Evolutionary conservation across 1,284 basidiomycete genomes (phyloP).

Genomic region (Gymnopus androsaceus): DNA sequence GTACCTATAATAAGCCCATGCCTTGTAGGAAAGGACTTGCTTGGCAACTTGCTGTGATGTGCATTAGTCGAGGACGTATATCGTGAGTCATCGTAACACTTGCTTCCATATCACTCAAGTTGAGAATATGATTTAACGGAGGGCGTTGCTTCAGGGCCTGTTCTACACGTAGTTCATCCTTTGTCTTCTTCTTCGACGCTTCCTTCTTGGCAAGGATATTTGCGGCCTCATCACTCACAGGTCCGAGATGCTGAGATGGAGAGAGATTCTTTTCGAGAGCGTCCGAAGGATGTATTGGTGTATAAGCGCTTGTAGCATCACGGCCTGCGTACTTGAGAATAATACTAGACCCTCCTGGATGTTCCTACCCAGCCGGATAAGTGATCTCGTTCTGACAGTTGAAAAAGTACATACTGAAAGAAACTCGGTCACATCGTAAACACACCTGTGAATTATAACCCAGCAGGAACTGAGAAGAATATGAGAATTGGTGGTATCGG

Average conservation of each 20-base stretch:
- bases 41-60: conserved; percentile 55
- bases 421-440: conserved; percentile 88
- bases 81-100: conserved; percentile 12
- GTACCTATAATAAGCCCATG: conserved; percentile 82
- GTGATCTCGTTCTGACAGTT: conserved; percentile 6
- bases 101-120: conserved; percentile 78
- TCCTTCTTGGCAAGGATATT: conserved; percentile 41
- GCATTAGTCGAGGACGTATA: conserved; percentile 1
- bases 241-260: conserved; percentile 69
- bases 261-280: conserved; percentile 71
- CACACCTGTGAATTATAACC: conserved; percentile 80
- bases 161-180: conserved; percentile 73
- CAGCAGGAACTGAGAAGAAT: conserved; percentile 40
- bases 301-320: conserved; percentile 75
- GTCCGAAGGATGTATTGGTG: conserved; percentile 74
- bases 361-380: conserved; percentile 49
- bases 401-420: conserved; percentile 49
- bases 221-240: conserved; percentile 58
- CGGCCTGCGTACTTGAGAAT: conserved; percentile 80
- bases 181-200: conserved; percentile 53
- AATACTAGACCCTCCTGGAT: conserved; percentile 80
- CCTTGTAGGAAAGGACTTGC: conserved; percentile 70
- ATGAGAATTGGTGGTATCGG: background rate
- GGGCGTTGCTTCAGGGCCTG: conserved; percentile 62
- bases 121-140: conserved; percentile 68